phyloP scores from a whole-genome alignment of 306 rosid species.

The Amphicarpaea edgeworthii region DNA sequence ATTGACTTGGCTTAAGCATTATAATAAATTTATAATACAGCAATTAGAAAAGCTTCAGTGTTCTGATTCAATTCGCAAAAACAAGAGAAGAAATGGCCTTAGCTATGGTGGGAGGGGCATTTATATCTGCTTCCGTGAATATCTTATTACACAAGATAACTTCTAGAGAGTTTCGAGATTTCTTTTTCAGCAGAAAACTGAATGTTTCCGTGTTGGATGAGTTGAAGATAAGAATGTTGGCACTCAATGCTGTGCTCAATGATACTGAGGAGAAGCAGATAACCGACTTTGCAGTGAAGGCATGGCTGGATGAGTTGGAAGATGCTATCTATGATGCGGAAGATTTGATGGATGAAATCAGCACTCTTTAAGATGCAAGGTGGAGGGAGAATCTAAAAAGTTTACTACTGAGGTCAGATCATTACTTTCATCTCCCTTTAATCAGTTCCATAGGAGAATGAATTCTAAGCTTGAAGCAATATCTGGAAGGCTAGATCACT shows the following conservation, averaged over 20 bases:
- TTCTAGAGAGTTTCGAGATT: slow-evolving; percentile 15
- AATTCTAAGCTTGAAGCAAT: slow-evolving; percentile 44
- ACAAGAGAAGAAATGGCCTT: neutral
- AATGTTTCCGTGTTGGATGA: slow-evolving; percentile 9
- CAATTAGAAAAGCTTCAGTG: no score
- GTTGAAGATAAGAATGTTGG: neutral
- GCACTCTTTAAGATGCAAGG: neutral
- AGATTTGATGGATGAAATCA: neutral
- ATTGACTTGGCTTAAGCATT: no score
- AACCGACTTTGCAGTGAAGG: neutral
- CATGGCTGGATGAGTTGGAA: neutral
- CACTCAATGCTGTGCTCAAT: neutral
- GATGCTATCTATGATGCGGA: neutral
- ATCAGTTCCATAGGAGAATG: slow-evolving; percentile 38
- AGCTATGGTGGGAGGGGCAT: slow-evolving; percentile 5
- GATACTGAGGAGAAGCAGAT: neutral
- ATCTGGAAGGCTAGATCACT: slow-evolving; percentile 38
- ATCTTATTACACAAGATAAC: neutral
- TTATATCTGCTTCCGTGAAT: slow-evolving; percentile 12
- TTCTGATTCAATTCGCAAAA: neutral
- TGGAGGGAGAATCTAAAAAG: slow-evolving; percentile 5
- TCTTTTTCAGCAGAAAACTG: neutral
- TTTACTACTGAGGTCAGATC: slow-evolving; percentile 39
- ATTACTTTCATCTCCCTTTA: slow-evolving; percentile 41
- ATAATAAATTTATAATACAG: no score